Evolutionary conservation across 2,329 filamentous ascomycete genomes (phyloP), one percentile per base, ranked within the genome.

Genomic region (Paracamarosporium sp.): DNA sequence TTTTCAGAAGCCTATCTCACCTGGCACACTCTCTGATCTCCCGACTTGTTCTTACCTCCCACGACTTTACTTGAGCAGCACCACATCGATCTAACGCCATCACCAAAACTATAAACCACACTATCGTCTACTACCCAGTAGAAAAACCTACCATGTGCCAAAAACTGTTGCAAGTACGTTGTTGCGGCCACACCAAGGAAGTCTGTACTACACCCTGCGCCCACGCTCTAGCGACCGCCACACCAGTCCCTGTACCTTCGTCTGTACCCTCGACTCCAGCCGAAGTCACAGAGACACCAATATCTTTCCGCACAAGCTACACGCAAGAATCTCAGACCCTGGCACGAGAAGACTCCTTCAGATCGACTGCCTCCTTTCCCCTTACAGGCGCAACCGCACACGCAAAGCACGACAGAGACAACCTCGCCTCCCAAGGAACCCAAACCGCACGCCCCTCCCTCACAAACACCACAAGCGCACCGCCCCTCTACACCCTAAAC

Each of bases 141-240:
- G 12, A 4, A 9, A 5, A 5, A 17, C 1, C 22, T 22, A 41
- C 28, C 15, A 51, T 51, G 35, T 51, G 48, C 25, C 25, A 51
- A 13, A 51, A 30, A n/a, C 48, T 51, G n/a, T 17, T 51, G 6
- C 48, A 51, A 31, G 27, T 31, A n/a, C 46, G 50, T 46, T n/a
- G 54, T 53, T 75, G 73, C 56, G 51, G 57, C 25, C 65, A 70
- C 65, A 54, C 46, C 11, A 70, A 68, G 27, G 48, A 48, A 7
- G 61, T 72, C 51, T 72, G 65, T 58, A 69, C 60, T 15, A 74
- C 71, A 5, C 66, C 68, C 15, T 74, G 71, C 41, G 50, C 57
- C 1, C 56, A 65, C 50, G 70, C 69, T 5, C 50, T 69, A 53
- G 45, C 50, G 8, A 50, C 59, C n/a, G 35, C 40, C 17, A 7